phyloP scores from a whole-genome alignment of 202 grass and related monocot species.

The Dendrocalamus latiflorus region DNA sequence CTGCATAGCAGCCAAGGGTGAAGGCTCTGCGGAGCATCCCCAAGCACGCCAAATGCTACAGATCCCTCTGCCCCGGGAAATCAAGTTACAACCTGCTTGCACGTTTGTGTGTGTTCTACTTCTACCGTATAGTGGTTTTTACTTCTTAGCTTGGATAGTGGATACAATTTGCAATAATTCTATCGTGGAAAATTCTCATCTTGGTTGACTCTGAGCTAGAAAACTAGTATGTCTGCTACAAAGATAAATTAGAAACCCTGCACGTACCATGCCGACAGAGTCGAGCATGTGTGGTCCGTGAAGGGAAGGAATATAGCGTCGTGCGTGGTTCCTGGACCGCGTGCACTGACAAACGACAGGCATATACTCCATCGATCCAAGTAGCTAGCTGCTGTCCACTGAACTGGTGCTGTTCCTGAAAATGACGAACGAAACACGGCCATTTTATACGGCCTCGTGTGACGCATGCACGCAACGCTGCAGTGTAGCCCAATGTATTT shows the following conservation, averaged over 20 bases:
- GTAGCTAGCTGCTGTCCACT: neutral
- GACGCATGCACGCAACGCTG: neutral
- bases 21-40: neutral
- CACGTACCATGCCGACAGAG: neutral
- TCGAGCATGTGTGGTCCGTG: neutral
- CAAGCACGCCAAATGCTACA: slow-evolving; percentile 16
- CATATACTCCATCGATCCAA: neutral
- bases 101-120: neutral
- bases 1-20: neutral
- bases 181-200: too few relatives aligned
- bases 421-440: neutral
- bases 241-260: neutral
- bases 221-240: neutral
- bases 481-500: neutral
- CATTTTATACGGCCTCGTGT: neutral
- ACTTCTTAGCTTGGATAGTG: neutral
- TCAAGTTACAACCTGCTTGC: too few relatives aligned
- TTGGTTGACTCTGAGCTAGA: too few relatives aligned
- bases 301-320: neutral
- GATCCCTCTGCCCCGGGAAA: slow-evolving; percentile 18
- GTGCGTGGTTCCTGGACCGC: neutral
- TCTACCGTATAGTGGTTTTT: neutral
- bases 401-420: neutral
- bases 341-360: neutral
- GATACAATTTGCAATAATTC: too few relatives aligned